Evolutionary conservation across 2,329 filamentous ascomycete genomes (phyloP), one percentile per base, ranked within the genome.

Genomic region (Graphiopsis chlorocephala): DNA sequence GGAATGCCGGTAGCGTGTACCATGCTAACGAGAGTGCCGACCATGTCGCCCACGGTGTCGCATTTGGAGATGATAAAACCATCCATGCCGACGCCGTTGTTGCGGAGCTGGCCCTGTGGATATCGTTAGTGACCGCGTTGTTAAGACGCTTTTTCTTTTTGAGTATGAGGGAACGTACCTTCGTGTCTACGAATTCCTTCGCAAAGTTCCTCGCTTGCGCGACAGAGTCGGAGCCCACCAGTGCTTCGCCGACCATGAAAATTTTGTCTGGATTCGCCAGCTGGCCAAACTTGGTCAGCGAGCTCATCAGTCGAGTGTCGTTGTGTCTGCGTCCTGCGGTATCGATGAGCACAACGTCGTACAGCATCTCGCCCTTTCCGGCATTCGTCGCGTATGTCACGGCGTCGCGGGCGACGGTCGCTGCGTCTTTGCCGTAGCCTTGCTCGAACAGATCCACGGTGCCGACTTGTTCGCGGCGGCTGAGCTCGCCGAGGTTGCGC

Each of bases 31-130:
- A 99, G 82, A 2, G 94, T 97, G 2, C 89, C 93, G 50, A 97
- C 93, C 93, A 98, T 98, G 80, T 97, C 94, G n/a, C 95, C 96
- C 42, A 99, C 96, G 0, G 95, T 99, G 80, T 99, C 95, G 77
- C 95, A 98, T 79, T 99, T 99, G 66, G 90, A 94, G 72, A 99
- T 97, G 75, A 99, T 97, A 78, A 99, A 99, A 6, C 95, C 95
- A 78, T 99, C 96, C 42, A 99, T 84, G 29, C 86, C 86, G 64
- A 94, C 83, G 33, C 95, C 96, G 29, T 72, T 70, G 50, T 75
- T 75, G 29, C 74, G 69, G 66, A 74, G 66, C 59, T 70, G 65
- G 17, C 74, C 74, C 70, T 70, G 38, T 23, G 35, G 10, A 12
- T 25, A 5, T 23, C 33, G 47, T 64, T 50, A 67, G 61, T 60